Evolutionary conservation across 129 eudicot species (phyloP).

Genomic region (Escallonia rubra): DNA sequence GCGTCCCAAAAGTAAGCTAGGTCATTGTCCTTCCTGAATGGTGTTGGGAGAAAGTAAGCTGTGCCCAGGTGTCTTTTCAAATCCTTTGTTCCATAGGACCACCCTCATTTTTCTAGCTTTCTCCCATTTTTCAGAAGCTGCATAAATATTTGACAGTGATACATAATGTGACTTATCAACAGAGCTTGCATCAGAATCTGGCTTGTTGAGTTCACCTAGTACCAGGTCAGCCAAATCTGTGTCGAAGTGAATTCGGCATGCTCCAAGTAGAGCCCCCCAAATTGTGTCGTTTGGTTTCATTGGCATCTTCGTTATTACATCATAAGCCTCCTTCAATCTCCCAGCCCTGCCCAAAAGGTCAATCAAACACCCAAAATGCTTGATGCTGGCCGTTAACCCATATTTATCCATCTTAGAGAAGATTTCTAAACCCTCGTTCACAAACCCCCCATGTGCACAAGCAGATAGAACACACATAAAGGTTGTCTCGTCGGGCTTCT

Average conservation of each 20-base stretch:
- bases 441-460: conserved; percentile 69
- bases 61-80: conserved; percentile 37
- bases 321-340: conserved; percentile 52
- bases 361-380: conserved; percentile 68
- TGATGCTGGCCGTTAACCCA: conserved; percentile 38
- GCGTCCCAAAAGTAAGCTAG: too few relatives aligned
- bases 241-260: conserved; percentile 55
- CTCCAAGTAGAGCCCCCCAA: conserved; percentile 78
- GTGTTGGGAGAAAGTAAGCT: conserved; percentile 29
- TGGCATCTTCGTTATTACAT: conserved; percentile 56
- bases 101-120: conserved; percentile 50
- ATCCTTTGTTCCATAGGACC: conserved; percentile 31
- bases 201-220: conserved; percentile 27
- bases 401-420: conserved; percentile 53
- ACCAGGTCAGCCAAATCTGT: conserved; percentile 34
- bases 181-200: conserved; percentile 7
- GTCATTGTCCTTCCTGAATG: too few relatives aligned
- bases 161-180: conserved; percentile 38
- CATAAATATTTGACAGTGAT: conserved; percentile 62
- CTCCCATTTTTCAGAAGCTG: conserved; percentile 71
- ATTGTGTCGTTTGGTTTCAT: conserved; percentile 55
- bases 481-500: conserved; percentile 41
- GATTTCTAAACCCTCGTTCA: conserved; percentile 49
- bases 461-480: conserved; percentile 66
- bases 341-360: conserved; percentile 76